Conservation (phyloP, 257 asterid genomes). For the Solanum lignicaule region DNA sequence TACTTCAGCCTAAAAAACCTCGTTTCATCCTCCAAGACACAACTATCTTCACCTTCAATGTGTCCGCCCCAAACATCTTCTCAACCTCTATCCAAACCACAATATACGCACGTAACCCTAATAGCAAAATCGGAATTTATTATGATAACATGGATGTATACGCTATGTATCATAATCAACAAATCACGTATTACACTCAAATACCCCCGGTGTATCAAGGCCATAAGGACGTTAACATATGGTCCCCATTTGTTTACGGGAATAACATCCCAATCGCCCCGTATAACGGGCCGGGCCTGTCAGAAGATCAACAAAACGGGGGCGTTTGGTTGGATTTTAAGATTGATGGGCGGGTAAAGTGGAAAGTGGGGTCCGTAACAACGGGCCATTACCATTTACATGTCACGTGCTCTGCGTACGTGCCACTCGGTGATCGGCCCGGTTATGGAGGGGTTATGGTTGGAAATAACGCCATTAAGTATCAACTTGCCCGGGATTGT, state of each 20-base stretch:
- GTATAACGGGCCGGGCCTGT: constrained; percentile 46
- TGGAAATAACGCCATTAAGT: constrained; percentile 50
- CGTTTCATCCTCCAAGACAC: constrained; percentile 86
- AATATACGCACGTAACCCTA: constrained; percentile 71
- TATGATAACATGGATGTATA: constrained; percentile 42
- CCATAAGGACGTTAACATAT: constrained; percentile 59
- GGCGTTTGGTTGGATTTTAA: constrained; percentile 33
- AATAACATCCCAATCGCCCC: constrained; percentile 72
- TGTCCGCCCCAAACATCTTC: constrained; percentile 69
- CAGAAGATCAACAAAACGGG: constrained; percentile 46
- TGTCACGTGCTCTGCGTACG: constrained; percentile 53
- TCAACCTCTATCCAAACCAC: constrained; percentile 73
- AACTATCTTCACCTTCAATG: constrained; percentile 72
- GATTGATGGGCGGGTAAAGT: constrained; percentile 56
- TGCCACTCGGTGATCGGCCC: constrained; percentile 40
- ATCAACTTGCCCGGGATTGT: constrained; percentile 53
- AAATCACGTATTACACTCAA: constrained; percentile 58
- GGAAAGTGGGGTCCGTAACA: constrained; percentile 57
- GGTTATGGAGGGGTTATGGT: constrained; percentile 29
- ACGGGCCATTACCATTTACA: constrained; percentile 70
- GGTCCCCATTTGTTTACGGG: constrained; percentile 77
- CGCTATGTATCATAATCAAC: constrained; percentile 62
- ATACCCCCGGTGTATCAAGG: constrained; percentile 77
- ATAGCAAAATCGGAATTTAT: constrained; percentile 50
- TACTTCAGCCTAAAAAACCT: constrained; percentile 75